Evolutionary conservation across 805 yeast species (phyloP).

Genomic region (Danielozyma ontarioensis): DNA sequence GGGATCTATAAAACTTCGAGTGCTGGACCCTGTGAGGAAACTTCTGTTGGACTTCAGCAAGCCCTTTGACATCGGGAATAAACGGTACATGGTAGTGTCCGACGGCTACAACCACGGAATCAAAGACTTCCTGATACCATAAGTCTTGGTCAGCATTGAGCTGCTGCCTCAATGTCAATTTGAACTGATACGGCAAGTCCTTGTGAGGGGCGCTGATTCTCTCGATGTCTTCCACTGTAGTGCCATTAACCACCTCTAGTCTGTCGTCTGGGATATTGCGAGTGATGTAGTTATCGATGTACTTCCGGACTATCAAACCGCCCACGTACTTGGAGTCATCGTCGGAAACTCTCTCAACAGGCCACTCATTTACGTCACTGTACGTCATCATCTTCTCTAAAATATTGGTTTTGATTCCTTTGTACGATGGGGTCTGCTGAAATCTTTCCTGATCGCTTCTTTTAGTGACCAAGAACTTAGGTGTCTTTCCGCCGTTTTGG

Average conservation of each 20-base stretch:
- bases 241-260: constrained; percentile 18
- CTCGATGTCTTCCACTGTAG: constrained; percentile 37
- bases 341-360: constrained; percentile 15
- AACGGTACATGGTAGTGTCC: constrained; percentile 47
- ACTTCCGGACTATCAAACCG: constrained; percentile 19
- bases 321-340: constrained; percentile 25
- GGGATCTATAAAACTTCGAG: constrained; percentile 38
- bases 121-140: constrained; percentile 36
- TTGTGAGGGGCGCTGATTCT: constrained; percentile 8
- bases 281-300: constrained; percentile 22
- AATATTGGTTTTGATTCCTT: constrained; percentile 32
- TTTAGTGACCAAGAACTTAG: constrained; percentile 6
- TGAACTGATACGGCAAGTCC: constrained; percentile 15
- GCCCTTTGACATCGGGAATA: constrained; percentile 40
- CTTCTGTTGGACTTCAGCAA: constrained; percentile 24
- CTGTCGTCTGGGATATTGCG: constrained; percentile 13
- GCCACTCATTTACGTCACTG: constrained; percentile 37
- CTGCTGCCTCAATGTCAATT: constrained; percentile 24
- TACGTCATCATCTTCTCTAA: constrained; percentile 43
- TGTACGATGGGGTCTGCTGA: constrained; percentile 23
- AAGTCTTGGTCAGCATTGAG: constrained; percentile 17
- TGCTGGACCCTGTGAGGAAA: constrained; percentile 33
- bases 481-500: not conserved
- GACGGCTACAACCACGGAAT: constrained; percentile 39
- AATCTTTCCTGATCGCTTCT: constrained; percentile 21